Evolutionary conservation across 768 basidiomycete species (phyloP).

Genomic region (Imleria badia): DNA sequence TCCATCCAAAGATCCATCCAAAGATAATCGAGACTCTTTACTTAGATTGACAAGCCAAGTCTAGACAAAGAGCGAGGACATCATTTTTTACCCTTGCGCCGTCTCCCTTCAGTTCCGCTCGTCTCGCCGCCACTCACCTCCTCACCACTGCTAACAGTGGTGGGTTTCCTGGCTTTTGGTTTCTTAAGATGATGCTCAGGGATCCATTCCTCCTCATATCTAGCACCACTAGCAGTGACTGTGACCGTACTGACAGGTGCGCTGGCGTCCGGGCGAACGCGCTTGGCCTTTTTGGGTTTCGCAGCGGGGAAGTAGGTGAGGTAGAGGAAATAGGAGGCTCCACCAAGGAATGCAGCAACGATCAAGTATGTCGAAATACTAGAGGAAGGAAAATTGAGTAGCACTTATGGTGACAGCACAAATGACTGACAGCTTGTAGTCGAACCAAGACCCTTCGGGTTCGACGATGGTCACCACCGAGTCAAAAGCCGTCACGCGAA

Average conservation of each 20-base stretch:
- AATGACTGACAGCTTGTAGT: conserved; percentile 72
- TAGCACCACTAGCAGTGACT: conserved; percentile 58
- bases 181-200: conserved; percentile 86
- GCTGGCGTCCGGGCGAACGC: conserved; percentile 45
- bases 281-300: conserved; percentile 52
- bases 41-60: neutral
- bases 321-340: conserved; percentile 64
- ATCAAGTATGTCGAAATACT: conserved; percentile 73
- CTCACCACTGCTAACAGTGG: conserved; percentile 56
- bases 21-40: neutral
- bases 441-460: conserved; percentile 73
- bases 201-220: conserved; percentile 90
- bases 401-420: neutral
- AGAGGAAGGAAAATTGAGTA: conserved; percentile 1
- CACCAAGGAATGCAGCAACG: conserved; percentile 61
- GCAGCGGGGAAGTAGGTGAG: conserved; percentile 61
- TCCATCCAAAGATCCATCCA: neutral
- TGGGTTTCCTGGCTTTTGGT: conserved; percentile 49
- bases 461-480: conserved; percentile 78
- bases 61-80: neutral
- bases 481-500: conserved; percentile 71
- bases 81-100: conserved; percentile 53
- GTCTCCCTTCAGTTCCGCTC: conserved; percentile 55
- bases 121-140: conserved; percentile 66
- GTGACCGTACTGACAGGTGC: conserved; percentile 58